Evolutionary conservation across 495 filamentous ascomycete species (phyloP), one percentile per base, ranked within the genome.

Genomic region (Xylaria grammica): DNA sequence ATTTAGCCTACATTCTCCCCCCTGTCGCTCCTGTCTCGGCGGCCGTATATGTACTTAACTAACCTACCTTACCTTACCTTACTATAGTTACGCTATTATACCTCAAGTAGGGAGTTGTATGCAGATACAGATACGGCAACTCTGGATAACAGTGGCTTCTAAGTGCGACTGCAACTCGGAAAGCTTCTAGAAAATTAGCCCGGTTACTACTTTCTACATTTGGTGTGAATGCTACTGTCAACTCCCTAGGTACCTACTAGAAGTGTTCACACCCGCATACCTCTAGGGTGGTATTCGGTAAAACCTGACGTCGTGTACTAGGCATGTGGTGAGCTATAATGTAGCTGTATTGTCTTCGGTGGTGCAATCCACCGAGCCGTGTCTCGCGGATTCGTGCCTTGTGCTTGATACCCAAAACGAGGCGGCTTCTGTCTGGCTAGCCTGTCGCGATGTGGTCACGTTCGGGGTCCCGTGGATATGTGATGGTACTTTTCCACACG

Each of bases 241-340:
- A 4, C n/a, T 59, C 13, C 8, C 3, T 48, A 36, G 4, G 19
- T 59, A 22, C 8, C 3, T 48, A 34, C 44, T 42, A 46, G 56
- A 40, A 42, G 10, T 59, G 40, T 46, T 42, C 24, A 46, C 42
- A 36, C 42, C 56, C 48, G 56, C 56, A 59, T 59, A 54, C 40
- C 32, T 36, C 32, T 49, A 13, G 6, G 22, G 54, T 58, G 15
- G 54, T 58, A 42, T 27, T 56, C 53, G 53, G 53, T 34, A 42
- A 26, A 51, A 10, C 22, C 46, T 24, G 22, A 26, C 34, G 53
- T 56, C 2, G 20, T 7, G 7, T 36, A 36, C 32, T 36, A 11
- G 5, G 32, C 11, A 36, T 11, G 4, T 5, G 32, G 32, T 36
- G 11, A 4, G 4, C 5, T 36, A 11, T 36, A 36, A 36, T 36